phyloP scores from a whole-genome alignment of 768 basidiomycete genomes.

The Phaeolepiota aurea region DNA sequence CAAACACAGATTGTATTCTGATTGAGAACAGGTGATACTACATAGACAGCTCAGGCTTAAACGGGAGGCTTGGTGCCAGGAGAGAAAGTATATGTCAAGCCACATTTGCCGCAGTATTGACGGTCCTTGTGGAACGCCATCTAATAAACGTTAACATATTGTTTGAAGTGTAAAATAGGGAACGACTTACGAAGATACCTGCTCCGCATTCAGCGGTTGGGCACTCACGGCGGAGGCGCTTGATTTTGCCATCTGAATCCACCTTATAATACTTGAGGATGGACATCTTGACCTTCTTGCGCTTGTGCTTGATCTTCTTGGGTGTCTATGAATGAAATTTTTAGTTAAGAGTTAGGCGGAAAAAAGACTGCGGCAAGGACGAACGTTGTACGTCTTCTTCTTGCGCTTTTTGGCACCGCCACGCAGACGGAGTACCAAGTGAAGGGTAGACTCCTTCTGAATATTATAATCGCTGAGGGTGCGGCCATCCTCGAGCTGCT shows the following conservation, averaged over 20 bases:
- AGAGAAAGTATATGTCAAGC: slow-evolving; percentile 78
- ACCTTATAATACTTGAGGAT: slow-evolving; percentile 99
- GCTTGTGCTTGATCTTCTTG: slow-evolving; percentile 99
- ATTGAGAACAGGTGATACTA: no score
- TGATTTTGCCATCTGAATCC: slow-evolving; percentile 99
- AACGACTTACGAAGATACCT: slow-evolving; percentile 66
- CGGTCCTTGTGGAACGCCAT: slow-evolving; percentile 99
- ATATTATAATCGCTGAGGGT: slow-evolving; percentile 96
- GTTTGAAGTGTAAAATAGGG: neutral
- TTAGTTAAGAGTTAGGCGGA: neutral
- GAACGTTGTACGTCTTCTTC: slow-evolving; percentile 98
- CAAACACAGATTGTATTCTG: no score
- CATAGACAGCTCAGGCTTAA: no score
- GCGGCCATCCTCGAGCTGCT: slow-evolving; percentile 98
- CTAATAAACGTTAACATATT: slow-evolving; percentile 25
- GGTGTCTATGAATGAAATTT: slow-evolving; percentile 52
- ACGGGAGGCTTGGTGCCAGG: slow-evolving; percentile 76
- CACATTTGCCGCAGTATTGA: slow-evolving; percentile 96
- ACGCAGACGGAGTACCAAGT: slow-evolving; percentile 93
- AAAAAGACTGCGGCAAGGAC: slow-evolving; percentile 16
- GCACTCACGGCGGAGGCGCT: slow-evolving; percentile 97
- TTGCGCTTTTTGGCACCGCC: slow-evolving; percentile 99
- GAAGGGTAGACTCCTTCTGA: slow-evolving; percentile 98
- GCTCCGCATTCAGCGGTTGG: slow-evolving; percentile 77
- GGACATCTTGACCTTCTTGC: slow-evolving; percentile 99